These are phyloP conservation scores for Penstemon eatonii DNA, from an alignment of 257 asterid species.

Conservation along the genomic window DNA sequence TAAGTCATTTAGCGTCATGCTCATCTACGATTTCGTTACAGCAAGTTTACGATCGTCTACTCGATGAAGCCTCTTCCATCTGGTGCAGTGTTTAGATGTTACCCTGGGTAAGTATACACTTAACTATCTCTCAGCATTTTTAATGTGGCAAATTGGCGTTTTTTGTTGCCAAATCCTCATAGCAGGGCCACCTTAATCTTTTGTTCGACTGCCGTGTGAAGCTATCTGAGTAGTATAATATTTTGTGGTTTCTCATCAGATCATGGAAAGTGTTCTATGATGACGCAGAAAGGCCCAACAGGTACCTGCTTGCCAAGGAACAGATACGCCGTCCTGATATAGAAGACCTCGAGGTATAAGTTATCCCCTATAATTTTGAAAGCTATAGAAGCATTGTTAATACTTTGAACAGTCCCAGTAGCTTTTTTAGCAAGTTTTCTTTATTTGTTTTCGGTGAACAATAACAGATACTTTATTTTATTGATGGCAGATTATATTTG, in stretches of 20 bases:
- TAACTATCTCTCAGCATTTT: constrained; percentile 9
- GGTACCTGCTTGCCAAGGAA: constrained; percentile 87
- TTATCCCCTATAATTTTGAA: constrained; percentile 16
- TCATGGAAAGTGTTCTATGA: constrained; percentile 94
- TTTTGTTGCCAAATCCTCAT: constrained; percentile 12
- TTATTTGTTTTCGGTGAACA: not conserved
- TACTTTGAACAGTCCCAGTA: too few relatives aligned
- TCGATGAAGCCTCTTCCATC: constrained; percentile 84
- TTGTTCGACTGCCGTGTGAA: constrained; percentile 2
- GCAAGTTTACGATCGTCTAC: constrained; percentile 77
- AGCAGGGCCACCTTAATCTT: not conserved
- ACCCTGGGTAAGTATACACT: constrained; percentile 72
- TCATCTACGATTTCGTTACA: constrained; percentile 34
- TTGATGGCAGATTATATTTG: constrained; percentile 63
- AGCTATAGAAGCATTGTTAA: not conserved
- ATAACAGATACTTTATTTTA: not conserved
- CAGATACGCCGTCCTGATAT: constrained; percentile 73
- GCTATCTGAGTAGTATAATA: constrained; percentile 9
- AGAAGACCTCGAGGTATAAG: constrained; percentile 85
- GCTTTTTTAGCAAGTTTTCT: not conserved
- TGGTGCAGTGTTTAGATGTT: constrained; percentile 94
- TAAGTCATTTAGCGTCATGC: constrained; percentile 14
- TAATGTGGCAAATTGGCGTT: not conserved
- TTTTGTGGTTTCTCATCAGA: constrained; percentile 36
- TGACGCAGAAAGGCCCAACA: constrained; percentile 81